Evolutionary conservation across 2,329 filamentous ascomycete species (phyloP).

Genomic region (Aspergillus hortae): DNA sequence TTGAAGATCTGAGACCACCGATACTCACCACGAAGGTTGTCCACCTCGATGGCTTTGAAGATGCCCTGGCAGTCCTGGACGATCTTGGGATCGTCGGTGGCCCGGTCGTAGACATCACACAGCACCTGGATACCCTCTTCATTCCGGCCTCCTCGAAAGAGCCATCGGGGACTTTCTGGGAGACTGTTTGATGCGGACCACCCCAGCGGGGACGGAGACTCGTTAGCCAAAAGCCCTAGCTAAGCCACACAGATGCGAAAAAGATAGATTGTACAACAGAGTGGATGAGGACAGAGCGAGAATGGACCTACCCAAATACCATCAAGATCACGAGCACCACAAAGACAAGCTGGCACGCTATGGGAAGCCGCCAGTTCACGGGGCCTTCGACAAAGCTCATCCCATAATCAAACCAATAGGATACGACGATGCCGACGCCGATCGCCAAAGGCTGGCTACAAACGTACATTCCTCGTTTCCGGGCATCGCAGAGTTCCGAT

Average conservation of each 20-base stretch:
- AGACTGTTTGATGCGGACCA: conserved; percentile 17
- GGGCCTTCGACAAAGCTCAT: conserved; percentile 38
- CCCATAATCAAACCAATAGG: conserved; percentile 32
- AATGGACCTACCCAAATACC: conserved; percentile 24
- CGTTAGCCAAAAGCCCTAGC: not conserved
- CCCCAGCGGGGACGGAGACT: not conserved
- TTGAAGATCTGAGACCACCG: conserved; percentile 42
- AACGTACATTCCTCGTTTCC: conserved; percentile 43
- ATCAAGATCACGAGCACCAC: conserved; percentile 41
- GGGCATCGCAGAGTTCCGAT: conserved; percentile 43
- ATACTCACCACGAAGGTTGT: conserved; percentile 32
- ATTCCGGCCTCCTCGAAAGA: conserved; percentile 41
- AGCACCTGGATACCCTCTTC: conserved; percentile 28
- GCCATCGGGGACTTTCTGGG: conserved; percentile 42
- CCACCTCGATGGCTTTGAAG: conserved; percentile 43
- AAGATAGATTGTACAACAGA: not conserved
- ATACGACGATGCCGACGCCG: conserved; percentile 36
- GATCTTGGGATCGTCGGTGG: conserved; percentile 20
- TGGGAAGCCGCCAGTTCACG: conserved; percentile 46
- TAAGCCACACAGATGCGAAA: not conserved
- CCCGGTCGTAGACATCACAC: conserved; percentile 25
- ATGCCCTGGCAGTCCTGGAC: conserved; percentile 36
- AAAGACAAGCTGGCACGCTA: conserved; percentile 46
- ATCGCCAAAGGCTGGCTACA: conserved; percentile 41
- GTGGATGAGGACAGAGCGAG: not conserved